Base-by-base conservation (phyloP, 2,329 filamentous ascomycete genomes). In the Macrophomina phaseolina region DNA sequence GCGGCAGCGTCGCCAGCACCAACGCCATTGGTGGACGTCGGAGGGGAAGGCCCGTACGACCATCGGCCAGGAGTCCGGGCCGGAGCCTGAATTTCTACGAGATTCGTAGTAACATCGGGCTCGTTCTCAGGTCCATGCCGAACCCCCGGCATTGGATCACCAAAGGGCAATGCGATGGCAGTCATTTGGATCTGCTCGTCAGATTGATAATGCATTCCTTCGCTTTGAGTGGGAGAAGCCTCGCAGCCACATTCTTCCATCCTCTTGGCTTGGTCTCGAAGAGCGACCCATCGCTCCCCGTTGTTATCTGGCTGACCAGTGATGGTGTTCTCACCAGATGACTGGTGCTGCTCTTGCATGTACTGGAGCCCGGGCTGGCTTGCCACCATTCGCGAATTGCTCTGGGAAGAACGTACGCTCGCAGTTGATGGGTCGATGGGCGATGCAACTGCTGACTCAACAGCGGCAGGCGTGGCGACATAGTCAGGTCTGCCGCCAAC, bases 381-480 rank as follows among this genome's bases (percentile, higher is more conserved):
- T 16, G 48, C n/a, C 4, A 53, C 65, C n/a, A 61, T 11, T 1
- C 30, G 55, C 2, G 55, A 66, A 12, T 53, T 42, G 6, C 49
- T 38, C 2, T 74, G 69, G 14, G 78, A 79, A 1, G 78, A 80
- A 11, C 74, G 77, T 52, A 79, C 74, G 68, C 68, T 64, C 8
- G 97, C 76, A 12, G 90, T 86, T 2, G 93, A 96, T 0, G 93
- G 94, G 18, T 93, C 92, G 72, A 95, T 90, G 6, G 97, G 82
- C 16, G 94, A 97, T 7, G 94, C 94, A 11, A 98, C 94, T 9
- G 91, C 91, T 14, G 94, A 97, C 78, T 97, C 94, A 0, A 97
- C 89, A 2, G 87, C 92, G 40, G 89, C 75, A 1, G 87, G 88
- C 1, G 87, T 89, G 71, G 93, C 89, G 3, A 96, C 85, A 73